Base-by-base conservation (phyloP, 1,284 basidiomycete genomes). In the Inonotus obliquus region DNA sequence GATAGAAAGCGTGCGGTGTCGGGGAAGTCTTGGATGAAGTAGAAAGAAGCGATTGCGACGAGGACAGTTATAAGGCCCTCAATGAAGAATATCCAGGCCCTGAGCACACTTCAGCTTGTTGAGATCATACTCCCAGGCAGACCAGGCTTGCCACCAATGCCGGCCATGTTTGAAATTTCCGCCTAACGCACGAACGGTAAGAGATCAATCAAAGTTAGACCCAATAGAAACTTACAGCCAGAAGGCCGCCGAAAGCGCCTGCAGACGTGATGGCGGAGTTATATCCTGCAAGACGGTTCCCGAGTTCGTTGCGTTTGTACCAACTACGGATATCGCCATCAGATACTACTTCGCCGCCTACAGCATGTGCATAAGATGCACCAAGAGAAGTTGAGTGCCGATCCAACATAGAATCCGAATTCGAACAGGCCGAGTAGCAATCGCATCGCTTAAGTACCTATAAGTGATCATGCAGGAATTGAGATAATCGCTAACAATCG, bases 11-110 rank as follows among this genome's bases (percentile, higher is more conserved):
- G 88, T 48, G 90, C 90, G 0, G 83, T 86, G 68, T 90, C 86
- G 2, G 89, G 90, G 75, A 91, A 92, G 72, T 92, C 90, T 69
- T 87, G 83, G 63, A 91, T 82, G 66, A 91, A 82, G 80, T 81
- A 91, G 76, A 85, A 92, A 3, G 88, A 89, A 2, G 76, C 68
- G 21, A 73, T 67, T 1, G 86, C 88, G 1, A 84, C 83, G 23
- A 90, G 7, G 35, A 91, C 79, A 3, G 90, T 92, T 27, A 76
- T 75, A 37, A 91, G 75, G 29, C 83, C 85, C 65, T 86, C 83
- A 21, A 87, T 65, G 66, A 86, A 85, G 74, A 91, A 90, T 69
- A 91, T 88, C 88, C 88, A 90, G 37, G 85, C 76, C 83, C 84
- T 1, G 76, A 25, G 9, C 29, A 10, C 60, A 37, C n/a, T 10